Base-by-base conservation (phyloP, 2,329 filamentous ascomycete species). In the Pleomassaria siparia region DNA sequence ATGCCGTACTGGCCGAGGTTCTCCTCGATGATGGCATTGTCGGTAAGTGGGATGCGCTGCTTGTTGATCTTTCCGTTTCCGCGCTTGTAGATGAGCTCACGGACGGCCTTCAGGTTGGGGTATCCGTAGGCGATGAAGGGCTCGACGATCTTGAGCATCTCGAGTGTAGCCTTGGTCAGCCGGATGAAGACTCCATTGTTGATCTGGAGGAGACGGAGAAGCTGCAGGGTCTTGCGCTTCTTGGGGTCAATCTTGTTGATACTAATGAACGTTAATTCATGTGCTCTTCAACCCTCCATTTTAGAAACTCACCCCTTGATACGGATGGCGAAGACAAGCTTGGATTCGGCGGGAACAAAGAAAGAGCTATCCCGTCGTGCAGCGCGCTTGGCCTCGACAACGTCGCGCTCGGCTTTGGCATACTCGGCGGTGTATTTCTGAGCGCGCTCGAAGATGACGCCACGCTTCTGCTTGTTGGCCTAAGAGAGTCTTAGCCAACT, bases 211-310 rank as follows among this genome's bases (percentile, higher is more conserved):
- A 99, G 91, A 85, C 94, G 92, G 77, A 99, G 92, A 56, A 99
- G 89, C 82, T 99, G 94, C 69, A 99, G 88, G 75, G 96, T 97
- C 88, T 99, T 99, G 86, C 94, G 92, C 79, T 95, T 95, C 89
- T 99, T 97, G 72, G 94, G 94, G 76, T 95, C 86, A 72, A 99
- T 97, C 89, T 99, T 99, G 90, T 97, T 97, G 90, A 99, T 97
- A 96, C 92, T 87, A 56, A 12, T 39, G 41, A 11, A 18, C 10
- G 22, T 49, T 13, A 49, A 21, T 25, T 20, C 18, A 15, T 9
- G n/a, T n/a, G 32, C 32, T 20, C n/a, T 22, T 32, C 26, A n/a
- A 33, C 10, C 20, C 16, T 29, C 33, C 28, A 4, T 3, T 12
- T 35, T 21, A 16, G 32, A 25, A 33, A 71, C 82, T 64, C 78